Percentiles rank a stretch among this genome's conserved stretches.
These are phyloP conservation scores for Penicilliopsis zonata DNA, from an alignment of 495 filamentous ascomycete species.

Conservation along the genomic window DNA sequence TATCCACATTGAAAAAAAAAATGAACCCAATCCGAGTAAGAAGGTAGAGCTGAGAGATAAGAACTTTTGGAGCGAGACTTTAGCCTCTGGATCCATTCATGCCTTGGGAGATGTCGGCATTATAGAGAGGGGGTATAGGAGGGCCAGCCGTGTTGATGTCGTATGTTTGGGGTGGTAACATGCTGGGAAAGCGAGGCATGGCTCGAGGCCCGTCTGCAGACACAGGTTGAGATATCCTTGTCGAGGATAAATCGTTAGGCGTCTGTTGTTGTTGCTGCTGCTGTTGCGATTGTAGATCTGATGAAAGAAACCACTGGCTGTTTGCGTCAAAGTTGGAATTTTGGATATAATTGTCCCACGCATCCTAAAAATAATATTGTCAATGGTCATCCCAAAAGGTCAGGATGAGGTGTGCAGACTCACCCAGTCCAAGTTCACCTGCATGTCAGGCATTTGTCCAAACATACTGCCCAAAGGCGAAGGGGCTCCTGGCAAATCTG, in stretches of 20 bases:
- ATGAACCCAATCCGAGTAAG: not conserved
- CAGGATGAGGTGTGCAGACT: constrained; percentile 13
- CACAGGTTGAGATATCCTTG: constrained; percentile 5
- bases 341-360: constrained; percentile 45
- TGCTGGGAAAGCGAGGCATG: constrained; percentile 6
- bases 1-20: not conserved
- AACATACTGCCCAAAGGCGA: constrained; percentile 46
- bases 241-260: constrained; percentile 6
- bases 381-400: not conserved
- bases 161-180: constrained; percentile 4
- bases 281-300: constrained; percentile 21
- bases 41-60: not conserved
- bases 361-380: constrained; percentile 23
- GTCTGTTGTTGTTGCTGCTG: constrained; percentile 4
- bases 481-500: constrained; percentile 24
- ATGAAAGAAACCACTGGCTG: constrained; percentile 36
- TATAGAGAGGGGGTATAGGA: not conserved
- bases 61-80: no score
- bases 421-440: constrained; percentile 70
- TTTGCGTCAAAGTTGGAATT: constrained; percentile 33
- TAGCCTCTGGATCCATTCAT: not conserved
- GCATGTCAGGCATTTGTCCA: constrained; percentile 48
- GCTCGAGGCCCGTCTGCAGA: constrained; percentile 7
- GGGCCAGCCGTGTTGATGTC: not conserved
- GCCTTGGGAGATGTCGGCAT: not conserved